phyloP scores from a whole-genome alignment of 2,329 filamentous ascomycete genomes.

The Hymenoscyphus repandus region DNA sequence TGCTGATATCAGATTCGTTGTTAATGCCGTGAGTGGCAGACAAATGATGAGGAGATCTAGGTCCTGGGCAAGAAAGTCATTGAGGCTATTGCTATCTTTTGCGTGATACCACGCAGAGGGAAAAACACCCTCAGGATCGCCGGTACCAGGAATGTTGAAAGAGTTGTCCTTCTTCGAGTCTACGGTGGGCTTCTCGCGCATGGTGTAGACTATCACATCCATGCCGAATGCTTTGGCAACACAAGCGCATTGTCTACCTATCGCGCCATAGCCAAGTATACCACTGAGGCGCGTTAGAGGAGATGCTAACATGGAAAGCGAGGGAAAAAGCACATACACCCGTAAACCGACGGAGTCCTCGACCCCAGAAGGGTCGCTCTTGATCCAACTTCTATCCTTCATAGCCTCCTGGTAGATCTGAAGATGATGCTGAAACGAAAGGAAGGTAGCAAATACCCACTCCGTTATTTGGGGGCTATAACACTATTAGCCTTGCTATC shows the following conservation, averaged over 20 bases:
- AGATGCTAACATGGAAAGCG: background rate
- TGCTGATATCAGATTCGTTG: constrained; percentile 45
- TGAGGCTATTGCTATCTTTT: constrained; percentile 37
- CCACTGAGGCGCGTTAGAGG: constrained; percentile 1
- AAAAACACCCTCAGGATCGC: constrained; percentile 45
- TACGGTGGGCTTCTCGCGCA: constrained; percentile 60
- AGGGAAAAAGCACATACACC: background rate
- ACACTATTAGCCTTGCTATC: too few species aligned
- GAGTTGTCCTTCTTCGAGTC: constrained; percentile 58
- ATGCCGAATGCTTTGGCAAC: constrained; percentile 63
- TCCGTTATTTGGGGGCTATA: constrained; percentile 37
- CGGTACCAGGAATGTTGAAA: constrained; percentile 64
- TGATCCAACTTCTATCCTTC: constrained; percentile 28
- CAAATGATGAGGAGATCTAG: constrained; percentile 50
- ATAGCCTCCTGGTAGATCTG: constrained; percentile 28
- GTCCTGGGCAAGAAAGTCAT: constrained; percentile 45
- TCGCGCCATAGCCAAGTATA: constrained; percentile 46
- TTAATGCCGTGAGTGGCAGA: constrained; percentile 45
- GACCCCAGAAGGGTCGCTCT: background rate
- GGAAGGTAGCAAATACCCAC: constrained; percentile 36
- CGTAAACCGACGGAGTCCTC: constrained; percentile 3
- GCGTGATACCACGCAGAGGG: constrained; percentile 49
- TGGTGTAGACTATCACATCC: constrained; percentile 70
- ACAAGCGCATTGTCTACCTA: constrained; percentile 48
- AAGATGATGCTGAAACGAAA: constrained; percentile 33